Base-by-base conservation (phyloP, 2,329 filamentous ascomycete species). In the Colletotrichum limetticola region DNA sequence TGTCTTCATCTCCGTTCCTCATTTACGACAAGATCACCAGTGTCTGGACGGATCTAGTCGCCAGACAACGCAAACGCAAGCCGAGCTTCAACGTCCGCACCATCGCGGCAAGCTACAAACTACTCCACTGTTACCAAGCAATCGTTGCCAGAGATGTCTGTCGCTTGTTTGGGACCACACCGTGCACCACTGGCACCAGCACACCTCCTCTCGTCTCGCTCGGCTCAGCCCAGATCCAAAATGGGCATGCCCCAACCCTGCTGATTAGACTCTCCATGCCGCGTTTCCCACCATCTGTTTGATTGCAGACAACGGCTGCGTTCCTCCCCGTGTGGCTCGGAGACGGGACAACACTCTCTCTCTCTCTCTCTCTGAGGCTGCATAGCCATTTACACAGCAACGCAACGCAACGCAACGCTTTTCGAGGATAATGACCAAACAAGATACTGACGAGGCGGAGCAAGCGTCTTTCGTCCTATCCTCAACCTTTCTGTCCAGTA, bases 241-340 rank as follows among this genome's bases (percentile, higher is more conserved):
- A 19, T 49, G 42, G 42, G 42, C 42, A 35, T 63, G 61, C 46
- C 5, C 46, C n/a, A 53, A 24, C 60, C 60, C 42, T 63, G 60
- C 42, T 16, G 28, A 49, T 49, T 49, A 22, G 42, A 26, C 60
- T 30, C 60, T 8, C 60, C 37, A 11, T 32, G 42, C 42, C 60
- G n/a, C 46, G 28, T 22, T 63, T 57, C 55, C 30, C 12, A 42
- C 37, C 37, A 42, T 35, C 46, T 12, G 61, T 55, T 53, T 53
- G 61, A 49, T 53, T 49, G 46, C 28, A 19, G 12, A 26, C 12
- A 30, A 37, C 61, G 61, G 61, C 61, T 63, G 4, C 61, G 24
- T 63, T 53, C 24, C 61, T 35, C 46, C 42, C 61, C 61, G 61
- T 12, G 61, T 63, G 61, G 61, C 61, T 63, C 61, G 42, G 42